Evolutionary conservation across 1,139 yeast genomes (phyloP).

Genomic region (Protomyces inundatus): DNA sequence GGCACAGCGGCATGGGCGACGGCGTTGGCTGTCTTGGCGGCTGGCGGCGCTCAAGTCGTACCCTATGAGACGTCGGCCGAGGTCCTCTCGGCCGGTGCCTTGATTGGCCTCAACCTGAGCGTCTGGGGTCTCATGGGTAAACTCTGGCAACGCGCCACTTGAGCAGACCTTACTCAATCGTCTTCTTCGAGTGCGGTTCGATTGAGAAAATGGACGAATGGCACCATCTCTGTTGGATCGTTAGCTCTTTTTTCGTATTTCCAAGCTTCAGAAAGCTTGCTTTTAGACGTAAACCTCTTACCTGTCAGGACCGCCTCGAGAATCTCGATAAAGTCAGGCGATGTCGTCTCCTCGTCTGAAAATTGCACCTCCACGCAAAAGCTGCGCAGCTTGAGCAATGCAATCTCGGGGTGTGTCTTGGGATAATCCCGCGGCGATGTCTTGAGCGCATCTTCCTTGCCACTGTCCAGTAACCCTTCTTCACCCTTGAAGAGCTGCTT

Average conservation of each 20-base stretch:
- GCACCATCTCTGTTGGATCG: slow-evolving; percentile 16
- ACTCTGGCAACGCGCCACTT: not conserved
- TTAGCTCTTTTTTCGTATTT: no score
- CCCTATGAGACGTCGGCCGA: not conserved
- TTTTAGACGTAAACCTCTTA: no score
- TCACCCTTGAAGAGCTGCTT: slow-evolving; percentile 22
- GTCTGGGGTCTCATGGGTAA: slow-evolving; percentile 20
- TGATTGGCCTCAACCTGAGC: slow-evolving; percentile 17
- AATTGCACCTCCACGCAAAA: slow-evolving; percentile 24
- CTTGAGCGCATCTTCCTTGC: slow-evolving; percentile 29
- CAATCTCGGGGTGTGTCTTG: slow-evolving; percentile 29
- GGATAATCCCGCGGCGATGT: slow-evolving; percentile 31
- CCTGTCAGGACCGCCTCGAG: slow-evolving; percentile 18
- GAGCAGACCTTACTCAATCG: not conserved
- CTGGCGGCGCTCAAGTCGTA: not conserved
- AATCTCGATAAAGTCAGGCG: slow-evolving; percentile 25
- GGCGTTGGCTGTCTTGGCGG: not conserved
- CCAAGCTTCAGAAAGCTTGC: no score
- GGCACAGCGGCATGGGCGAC: not conserved
- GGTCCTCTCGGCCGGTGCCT: not conserved
- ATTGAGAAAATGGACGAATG: slow-evolving; percentile 27
- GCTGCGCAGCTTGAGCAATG: slow-evolving; percentile 28
- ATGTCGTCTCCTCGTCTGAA: slow-evolving; percentile 23
- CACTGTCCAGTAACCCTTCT: slow-evolving; percentile 4
- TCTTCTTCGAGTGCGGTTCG: slow-evolving; percentile 1